Percentiles rank a stretch among this genome's conserved stretches.
These are phyloP conservation scores for Calophaca sinica DNA, from an alignment of 306 rosid species.

Conservation along the genomic window DNA sequence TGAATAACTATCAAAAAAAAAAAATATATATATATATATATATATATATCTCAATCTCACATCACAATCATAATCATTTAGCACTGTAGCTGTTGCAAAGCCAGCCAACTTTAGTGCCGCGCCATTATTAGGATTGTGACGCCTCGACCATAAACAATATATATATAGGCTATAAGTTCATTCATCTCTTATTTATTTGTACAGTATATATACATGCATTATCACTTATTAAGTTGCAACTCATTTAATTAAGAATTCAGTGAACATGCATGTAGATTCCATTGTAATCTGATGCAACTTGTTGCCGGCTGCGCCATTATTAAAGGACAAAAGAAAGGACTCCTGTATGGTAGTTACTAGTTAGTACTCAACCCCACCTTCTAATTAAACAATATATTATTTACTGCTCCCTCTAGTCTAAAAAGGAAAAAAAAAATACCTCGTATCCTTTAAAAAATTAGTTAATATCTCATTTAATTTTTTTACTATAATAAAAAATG, in stretches of 20 bases:
- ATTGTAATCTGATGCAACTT: slow-evolving; percentile 30
- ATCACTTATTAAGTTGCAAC: slow-evolving; percentile 3
- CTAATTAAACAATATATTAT: neutral
- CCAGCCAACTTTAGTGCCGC: neutral
- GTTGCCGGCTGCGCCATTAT: slow-evolving; percentile 25
- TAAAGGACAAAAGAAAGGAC: slow-evolving; percentile 8
- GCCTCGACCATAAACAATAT: neutral
- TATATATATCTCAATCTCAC: too few relatives aligned
- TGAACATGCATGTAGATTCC: neutral
- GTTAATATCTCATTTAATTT: too few relatives aligned
- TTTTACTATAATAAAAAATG: too few relatives aligned
- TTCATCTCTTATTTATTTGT: too few relatives aligned
- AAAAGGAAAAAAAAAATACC: too few relatives aligned
- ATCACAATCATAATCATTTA: neutral
- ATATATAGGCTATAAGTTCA: too few relatives aligned
- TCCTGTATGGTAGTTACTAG: neutral
- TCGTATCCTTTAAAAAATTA: too few relatives aligned
- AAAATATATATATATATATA: too few relatives aligned
- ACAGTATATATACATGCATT: neutral
- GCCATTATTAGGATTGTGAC: slow-evolving; percentile 10
- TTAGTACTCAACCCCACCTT: neutral
- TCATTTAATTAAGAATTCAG: neutral
- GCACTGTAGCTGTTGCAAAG: slow-evolving; percentile 2
- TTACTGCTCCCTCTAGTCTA: too few relatives aligned
- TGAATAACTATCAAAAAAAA: too few relatives aligned